Percentiles rank a stretch among this genome's conserved stretches.
phyloP scores from a whole-genome alignment of 352 stramenopile species.

The Salisapilia sapeloensis region DNA sequence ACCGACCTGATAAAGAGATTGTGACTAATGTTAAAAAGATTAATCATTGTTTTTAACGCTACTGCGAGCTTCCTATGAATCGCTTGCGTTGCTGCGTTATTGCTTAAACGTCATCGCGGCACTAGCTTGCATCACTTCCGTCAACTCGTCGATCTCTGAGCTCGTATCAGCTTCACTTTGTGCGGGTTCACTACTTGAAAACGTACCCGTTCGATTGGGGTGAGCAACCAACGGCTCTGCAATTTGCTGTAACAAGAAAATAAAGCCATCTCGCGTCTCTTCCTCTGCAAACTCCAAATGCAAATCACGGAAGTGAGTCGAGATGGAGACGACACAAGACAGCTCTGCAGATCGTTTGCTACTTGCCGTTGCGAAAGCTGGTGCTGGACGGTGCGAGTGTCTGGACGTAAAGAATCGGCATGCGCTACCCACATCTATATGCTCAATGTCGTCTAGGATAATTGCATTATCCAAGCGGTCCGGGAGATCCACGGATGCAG shows the following conservation, averaged over 20 bases:
- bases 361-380: slow-evolving; percentile 3
- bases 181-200: too few relatives aligned
- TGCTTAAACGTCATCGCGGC: not conserved
- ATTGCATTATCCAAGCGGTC: slow-evolving; percentile 41
- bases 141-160: not conserved
- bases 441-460: slow-evolving; percentile 32
- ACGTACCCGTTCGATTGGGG: slow-evolving; percentile 5
- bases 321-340: slow-evolving; percentile 35
- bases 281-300: slow-evolving; percentile 54
- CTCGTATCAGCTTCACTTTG: too few relatives aligned
- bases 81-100: too few relatives aligned
- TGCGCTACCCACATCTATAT: slow-evolving; percentile 21
- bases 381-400: slow-evolving; percentile 4
- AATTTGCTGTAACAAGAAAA: slow-evolving; percentile 46
- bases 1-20: too few relatives aligned
- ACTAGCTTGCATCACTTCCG: slow-evolving; percentile 2
- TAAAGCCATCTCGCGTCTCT: slow-evolving; percentile 45
- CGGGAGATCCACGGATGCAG: too few relatives aligned
- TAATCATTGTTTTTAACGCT: too few relatives aligned
- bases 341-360: slow-evolving; percentile 39
- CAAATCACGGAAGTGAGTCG: slow-evolving; percentile 39
- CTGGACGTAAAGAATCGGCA: slow-evolving; percentile 38
- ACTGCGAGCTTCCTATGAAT: too few relatives aligned
- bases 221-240: slow-evolving; percentile 21
- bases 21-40: too few relatives aligned